Evolutionary conservation across 2,329 filamentous ascomycete genomes (phyloP), one percentile per base, ranked within the genome.

Genomic region (Fusarium sp.): DNA sequence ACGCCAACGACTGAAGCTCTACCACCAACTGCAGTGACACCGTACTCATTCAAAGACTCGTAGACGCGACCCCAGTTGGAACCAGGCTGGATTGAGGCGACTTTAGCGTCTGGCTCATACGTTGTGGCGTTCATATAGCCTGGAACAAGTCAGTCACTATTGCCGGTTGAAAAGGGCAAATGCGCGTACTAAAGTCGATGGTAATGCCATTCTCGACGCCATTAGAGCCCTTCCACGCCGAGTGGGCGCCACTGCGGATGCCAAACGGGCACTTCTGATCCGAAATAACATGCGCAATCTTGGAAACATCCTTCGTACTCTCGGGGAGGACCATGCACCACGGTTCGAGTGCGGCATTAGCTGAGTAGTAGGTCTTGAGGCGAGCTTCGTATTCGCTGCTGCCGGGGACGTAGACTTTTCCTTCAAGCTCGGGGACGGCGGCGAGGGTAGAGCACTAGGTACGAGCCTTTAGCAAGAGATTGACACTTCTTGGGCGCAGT

Each of bases 21-120:
- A 3, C 83, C 85, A 1, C 85, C 85, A 0, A 82, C 77, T 1
- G 84, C 82, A 3, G 79, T 77, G 5, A 85, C 74, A 3, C 77
- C 79, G 36, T 81, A 70, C 7, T 77, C 72, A 50, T 76, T 71
- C 2, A 79, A 65, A 10, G 61, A 47, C 27, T 67, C 65, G 37
- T 77, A 76, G 8, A 76, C 69, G 9, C 67, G 57, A 1, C 61
- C 63, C 86, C 86, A 88, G 6, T 80, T 77, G 28, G 80, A 79
- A 3, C 86, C 86, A 0, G 82, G 74, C 10, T 75, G 70, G 7
- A 81, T 75, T 4, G 67, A 74, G 4, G 77, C 80, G 18, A 79
- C 70, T 12, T 75, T 75, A 1, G 53, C 74, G 3, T 69, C 56
- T 1, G 53, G n/a, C 28, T 80, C 58, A 43, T 79, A 80, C 1